These are phyloP conservation scores for Aphanomyces cochlioides DNA, from an alignment of 352 stramenopile genomes.

Conservation along the genomic window DNA sequence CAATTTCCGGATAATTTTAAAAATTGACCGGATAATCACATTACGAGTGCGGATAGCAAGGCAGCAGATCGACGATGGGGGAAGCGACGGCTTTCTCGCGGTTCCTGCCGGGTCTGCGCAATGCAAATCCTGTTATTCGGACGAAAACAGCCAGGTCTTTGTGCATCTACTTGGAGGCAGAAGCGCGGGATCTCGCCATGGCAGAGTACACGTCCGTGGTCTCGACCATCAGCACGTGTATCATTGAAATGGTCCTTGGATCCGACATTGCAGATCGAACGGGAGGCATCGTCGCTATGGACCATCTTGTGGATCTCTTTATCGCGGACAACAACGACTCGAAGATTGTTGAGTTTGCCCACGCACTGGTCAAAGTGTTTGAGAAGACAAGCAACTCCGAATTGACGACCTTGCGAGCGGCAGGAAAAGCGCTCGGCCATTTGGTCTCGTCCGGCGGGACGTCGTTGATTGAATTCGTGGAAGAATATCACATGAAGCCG, in stretches of 20 bases:
- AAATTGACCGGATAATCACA: too few relatives aligned
- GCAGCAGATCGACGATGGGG: constrained; percentile 1
- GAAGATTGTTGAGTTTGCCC: constrained; percentile 86
- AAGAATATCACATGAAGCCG: constrained; percentile 85
- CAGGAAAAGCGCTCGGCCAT: constrained; percentile 77
- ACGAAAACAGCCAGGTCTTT: constrained; percentile 67
- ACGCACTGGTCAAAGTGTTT: constrained; percentile 83
- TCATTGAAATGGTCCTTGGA: constrained; percentile 83
- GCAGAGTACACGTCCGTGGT: constrained; percentile 85
- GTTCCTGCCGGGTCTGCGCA: constrained; percentile 74
- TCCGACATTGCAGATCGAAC: constrained; percentile 73
- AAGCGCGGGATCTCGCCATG: constrained; percentile 80
- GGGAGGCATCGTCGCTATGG: constrained; percentile 84
- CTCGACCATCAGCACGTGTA: constrained; percentile 68
- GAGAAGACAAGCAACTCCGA: constrained; percentile 81
- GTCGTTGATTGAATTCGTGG: constrained; percentile 84
- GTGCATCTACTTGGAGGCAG: constrained; percentile 79
- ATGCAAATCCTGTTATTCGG: constrained; percentile 54
- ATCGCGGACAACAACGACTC: constrained; percentile 86
- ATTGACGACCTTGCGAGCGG: constrained; percentile 62
- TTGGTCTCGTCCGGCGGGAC: constrained; percentile 84
- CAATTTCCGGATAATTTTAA: too few relatives aligned
- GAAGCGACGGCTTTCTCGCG: constrained; percentile 39
- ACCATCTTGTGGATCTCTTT: constrained; percentile 85
- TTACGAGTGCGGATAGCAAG: too few relatives aligned